Conservation (phyloP, 2,329 filamentous ascomycete species). For the Diaporthe amygdali region DNA sequence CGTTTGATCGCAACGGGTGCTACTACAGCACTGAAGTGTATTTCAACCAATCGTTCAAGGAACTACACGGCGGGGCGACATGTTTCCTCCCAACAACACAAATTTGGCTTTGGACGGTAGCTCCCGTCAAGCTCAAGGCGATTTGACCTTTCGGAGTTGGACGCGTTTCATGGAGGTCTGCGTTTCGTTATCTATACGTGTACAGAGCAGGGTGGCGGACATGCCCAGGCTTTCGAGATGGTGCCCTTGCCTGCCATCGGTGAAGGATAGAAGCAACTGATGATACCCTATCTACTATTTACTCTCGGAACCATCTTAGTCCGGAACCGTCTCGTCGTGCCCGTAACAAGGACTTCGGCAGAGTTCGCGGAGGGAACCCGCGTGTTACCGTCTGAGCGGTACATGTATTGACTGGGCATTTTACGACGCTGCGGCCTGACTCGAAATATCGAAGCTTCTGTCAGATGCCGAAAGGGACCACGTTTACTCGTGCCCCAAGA, state of each 20-base stretch:
- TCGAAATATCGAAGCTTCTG: constrained; percentile 1
- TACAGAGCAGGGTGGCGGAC: background rate
- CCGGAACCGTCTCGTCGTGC: background rate
- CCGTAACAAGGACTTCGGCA: background rate
- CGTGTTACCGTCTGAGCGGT: constrained; percentile 9
- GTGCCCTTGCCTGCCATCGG: background rate
- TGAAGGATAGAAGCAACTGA: background rate
- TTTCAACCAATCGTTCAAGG: background rate
- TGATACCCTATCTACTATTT: constrained; percentile 27
- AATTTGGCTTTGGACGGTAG: background rate
- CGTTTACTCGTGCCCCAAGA: constrained; percentile 1
- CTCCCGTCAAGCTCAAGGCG: background rate
- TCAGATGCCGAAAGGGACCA: constrained; percentile 2
- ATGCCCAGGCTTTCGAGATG: background rate
- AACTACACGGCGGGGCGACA: background rate
- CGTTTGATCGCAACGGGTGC: constrained; percentile 17
- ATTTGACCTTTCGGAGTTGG: background rate
- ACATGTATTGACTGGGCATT: background rate
- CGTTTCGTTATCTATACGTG: background rate
- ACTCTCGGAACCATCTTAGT: constrained; percentile 29
- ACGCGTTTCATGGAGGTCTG: background rate
- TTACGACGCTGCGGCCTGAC: background rate
- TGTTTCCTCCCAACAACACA: background rate
- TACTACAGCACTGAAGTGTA: background rate
- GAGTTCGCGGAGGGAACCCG: background rate